Base-by-base conservation (phyloP, 805 yeast genomes). In the Candida ovalis region DNA sequence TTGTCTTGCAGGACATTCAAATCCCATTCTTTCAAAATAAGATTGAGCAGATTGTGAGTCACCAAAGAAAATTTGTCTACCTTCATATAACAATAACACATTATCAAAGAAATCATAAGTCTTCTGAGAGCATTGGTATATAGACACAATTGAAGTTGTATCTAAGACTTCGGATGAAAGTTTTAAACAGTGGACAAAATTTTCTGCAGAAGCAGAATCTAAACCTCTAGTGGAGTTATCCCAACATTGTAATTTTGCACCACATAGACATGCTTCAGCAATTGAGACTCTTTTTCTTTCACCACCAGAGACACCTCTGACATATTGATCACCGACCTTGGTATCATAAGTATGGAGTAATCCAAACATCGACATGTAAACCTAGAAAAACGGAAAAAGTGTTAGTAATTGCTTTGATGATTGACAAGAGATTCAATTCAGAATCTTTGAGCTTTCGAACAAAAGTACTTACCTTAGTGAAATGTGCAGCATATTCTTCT, bases 191-290 rank as follows among this genome's bases (percentile, higher is more conserved):
- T 74, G 67, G 49, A 77, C 71, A 53, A 81, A 80, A 56, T 80
- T 83, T 57, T 76, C 66, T 13, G 86, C 86, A 45, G 84, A 78
- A 18, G 85, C 83, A 12, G 86, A 68, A 66, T 81, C 86, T 56
- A 81, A 73, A 58, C 86, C 86, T 67, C 86, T 74, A 39, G 86
- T 81, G 12, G 84, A 74, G 56, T 81, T 81, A 68, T 81, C 82
- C 81, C 82, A 77, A 60, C 78, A 74, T 54, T 76, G 80, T 25
- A 77, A 19, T 25, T 53, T 58, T 3, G 62, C 51, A 13, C 63
- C 66, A 53, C 65, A 61, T 40, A 62, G 51, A 2, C 68, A 61
- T 27, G 62, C 79, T 59, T 80, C 84, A 22, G 81, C 81, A 59
- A 79, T 78, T 18, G 82, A 76, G 21, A 80, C 81, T 64, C 84